Conservation (phyloP, 352 stramenopile genomes). For the Globisporangium nagaii region DNA sequence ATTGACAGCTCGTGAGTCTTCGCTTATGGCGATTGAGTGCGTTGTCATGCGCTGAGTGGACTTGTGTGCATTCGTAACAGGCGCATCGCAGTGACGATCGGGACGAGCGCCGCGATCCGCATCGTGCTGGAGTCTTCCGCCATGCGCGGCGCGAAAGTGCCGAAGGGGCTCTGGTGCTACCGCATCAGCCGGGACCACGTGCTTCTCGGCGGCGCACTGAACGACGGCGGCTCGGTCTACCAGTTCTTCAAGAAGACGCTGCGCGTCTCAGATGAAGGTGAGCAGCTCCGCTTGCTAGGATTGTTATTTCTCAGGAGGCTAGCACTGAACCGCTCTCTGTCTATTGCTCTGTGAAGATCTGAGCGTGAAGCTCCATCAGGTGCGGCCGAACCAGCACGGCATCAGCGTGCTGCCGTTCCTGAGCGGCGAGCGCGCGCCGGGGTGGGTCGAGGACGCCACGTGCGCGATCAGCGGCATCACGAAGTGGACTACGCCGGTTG, state of each 20-base stretch:
- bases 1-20: conserved; percentile 47
- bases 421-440: conserved; percentile 90
- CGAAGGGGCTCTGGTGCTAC: conserved; percentile 93
- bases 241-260: conserved; percentile 87
- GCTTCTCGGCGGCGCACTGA: conserved; percentile 93
- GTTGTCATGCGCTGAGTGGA: neutral
- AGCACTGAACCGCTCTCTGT: neutral
- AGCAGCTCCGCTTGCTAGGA: neutral
- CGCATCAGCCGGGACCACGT: conserved; percentile 80
- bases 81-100: conserved; percentile 91
- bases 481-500: conserved; percentile 82
- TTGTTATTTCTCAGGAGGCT: neutral
- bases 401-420: conserved; percentile 91
- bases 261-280: conserved; percentile 40
- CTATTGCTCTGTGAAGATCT: conserved; percentile 17
- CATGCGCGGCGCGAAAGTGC: conserved; percentile 63
- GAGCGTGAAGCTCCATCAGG: conserved; percentile 26
- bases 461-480: conserved; percentile 90
- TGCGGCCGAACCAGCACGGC: conserved; percentile 47
- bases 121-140: conserved; percentile 64
- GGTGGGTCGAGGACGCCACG: conserved; percentile 86
- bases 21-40: neutral
- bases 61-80: conserved; percentile 14
- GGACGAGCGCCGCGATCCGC: conserved; percentile 91
- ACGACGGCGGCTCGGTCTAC: conserved; percentile 94